These are phyloP conservation scores for Potentilla sterilis DNA, from an alignment of 306 rosid species.

Conservation along the genomic window DNA sequence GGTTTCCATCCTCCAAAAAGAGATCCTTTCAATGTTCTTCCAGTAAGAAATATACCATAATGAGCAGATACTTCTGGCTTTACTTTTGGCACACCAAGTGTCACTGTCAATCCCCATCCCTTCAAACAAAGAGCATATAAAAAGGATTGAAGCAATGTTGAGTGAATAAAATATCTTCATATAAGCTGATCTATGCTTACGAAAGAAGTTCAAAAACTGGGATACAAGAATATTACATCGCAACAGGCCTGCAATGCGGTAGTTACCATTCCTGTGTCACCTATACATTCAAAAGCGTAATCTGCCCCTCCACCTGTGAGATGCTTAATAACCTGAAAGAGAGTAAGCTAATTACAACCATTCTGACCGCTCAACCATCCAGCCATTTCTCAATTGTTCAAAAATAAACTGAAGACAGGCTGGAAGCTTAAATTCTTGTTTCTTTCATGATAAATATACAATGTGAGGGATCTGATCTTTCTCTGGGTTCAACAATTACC, in stretches of 20 bases:
- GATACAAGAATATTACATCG: slow-evolving; percentile 52
- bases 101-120: slow-evolving; percentile 96
- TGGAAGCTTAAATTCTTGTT: neutral
- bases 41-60: slow-evolving; percentile 59
- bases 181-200: slow-evolving; percentile 13
- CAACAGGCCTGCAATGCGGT: slow-evolving; percentile 92
- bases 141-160: slow-evolving; percentile 14
- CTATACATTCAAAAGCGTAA: slow-evolving; percentile 87
- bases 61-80: slow-evolving; percentile 85
- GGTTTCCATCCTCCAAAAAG: slow-evolving; percentile 98
- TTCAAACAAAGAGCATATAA: slow-evolving; percentile 25
- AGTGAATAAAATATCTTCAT: slow-evolving; percentile 12
- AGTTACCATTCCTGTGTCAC: slow-evolving; percentile 84
- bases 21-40: slow-evolving; percentile 89
- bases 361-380: neutral
- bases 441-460: neutral
- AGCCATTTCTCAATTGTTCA: neutral
- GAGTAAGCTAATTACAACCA: slow-evolving; percentile 16
- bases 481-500: slow-evolving; percentile 42
- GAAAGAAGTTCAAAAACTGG: neutral
- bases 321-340: slow-evolving; percentile 66
- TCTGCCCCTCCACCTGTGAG: slow-evolving; percentile 94
- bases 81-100: slow-evolving; percentile 88
- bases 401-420: neutral
- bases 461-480: neutral